Evolutionary conservation across 108 stramenopile genomes (phyloP), one percentile per base, ranked within the genome.

Genomic region (Mayamaea pseudoterrestris): DNA sequence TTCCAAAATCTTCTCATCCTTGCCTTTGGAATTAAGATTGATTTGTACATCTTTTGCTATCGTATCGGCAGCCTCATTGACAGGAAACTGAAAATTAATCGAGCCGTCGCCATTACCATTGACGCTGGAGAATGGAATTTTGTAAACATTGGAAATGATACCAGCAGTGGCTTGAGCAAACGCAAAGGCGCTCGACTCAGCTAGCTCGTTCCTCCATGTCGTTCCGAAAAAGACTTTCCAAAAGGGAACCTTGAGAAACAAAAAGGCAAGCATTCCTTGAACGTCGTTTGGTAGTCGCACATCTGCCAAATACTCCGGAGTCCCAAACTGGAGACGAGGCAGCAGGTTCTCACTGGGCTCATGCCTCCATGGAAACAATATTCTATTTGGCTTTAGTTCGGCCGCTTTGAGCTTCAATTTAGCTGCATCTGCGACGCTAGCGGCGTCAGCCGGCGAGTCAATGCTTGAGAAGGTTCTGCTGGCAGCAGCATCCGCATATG

Each of bases 291-390:
- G 30, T 0, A 39, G 57, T 27, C 27, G 24, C 27, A 46, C n/a
- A 31, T 46, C 26, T 7, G 40, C 39, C 14, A 22, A 9, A 26
- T 34, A 30, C n/a, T 59, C 58, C 5, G 22, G 36, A 47, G 36
- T 47, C 5, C 46, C 56, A 1, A 31, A 20, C 8, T 35, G 32
- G 6, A 61, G 9, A 26, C 60, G 60, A 5, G 60, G 60, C 16
- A 61, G 27, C 13, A 36, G 12, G 12, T 58, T 39, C 9, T 49
- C 30, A 14, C 14, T 35, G 1, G 27, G 18, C 16, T 59, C 58
- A 29, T 61, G 60, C 11, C 60, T 17, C 60, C 60, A 61, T 4
- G 60, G 60, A 41, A 61, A 61, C 26, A 54, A n/a, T 2, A 22
- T 22, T 23, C 17, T n/a, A 7, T 22, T 22, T 13, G 5, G 13